phyloP scores from a whole-genome alignment of 495 filamentous ascomycete species.

The Thermochaetoides thermophila region DNA sequence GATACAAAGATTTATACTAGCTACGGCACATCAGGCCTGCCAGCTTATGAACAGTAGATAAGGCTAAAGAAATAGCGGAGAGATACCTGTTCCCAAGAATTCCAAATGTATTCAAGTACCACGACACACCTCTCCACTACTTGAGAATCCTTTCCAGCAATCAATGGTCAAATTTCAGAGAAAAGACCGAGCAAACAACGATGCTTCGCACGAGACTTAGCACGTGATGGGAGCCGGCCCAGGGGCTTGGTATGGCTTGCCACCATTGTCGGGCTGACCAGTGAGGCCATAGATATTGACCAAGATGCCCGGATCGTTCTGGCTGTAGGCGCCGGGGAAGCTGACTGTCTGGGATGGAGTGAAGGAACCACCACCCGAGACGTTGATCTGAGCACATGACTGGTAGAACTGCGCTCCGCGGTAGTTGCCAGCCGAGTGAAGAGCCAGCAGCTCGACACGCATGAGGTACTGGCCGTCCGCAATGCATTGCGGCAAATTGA shows the following conservation, averaged over 20 bases:
- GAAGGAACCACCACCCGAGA: constrained; percentile 31
- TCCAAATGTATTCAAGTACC: no score
- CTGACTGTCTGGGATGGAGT: constrained; percentile 32
- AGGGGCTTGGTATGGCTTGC: constrained; percentile 29
- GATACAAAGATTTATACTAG: no score
- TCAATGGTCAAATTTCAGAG: background rate
- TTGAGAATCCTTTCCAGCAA: background rate
- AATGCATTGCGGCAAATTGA: constrained; percentile 33
- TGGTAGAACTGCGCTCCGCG: constrained; percentile 42
- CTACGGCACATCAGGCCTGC: no score
- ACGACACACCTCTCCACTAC: no score
- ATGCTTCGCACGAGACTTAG: no score
- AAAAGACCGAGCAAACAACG: no score
- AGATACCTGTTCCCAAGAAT: no score
- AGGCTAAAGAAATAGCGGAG: no score
- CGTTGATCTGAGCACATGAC: constrained; percentile 42
- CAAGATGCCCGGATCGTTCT: constrained; percentile 36
- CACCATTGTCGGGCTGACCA: constrained; percentile 32
- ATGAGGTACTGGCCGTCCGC: constrained; percentile 39
- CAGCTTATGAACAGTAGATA: no score
- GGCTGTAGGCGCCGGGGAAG: constrained; percentile 40
- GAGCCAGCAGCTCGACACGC: constrained; percentile 38
- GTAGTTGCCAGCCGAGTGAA: constrained; percentile 30
- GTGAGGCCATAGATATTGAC: constrained; percentile 37
- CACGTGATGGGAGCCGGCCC: constrained; percentile 31